Conservation (phyloP, 169 alveolate genomes). For the Cyclospora cayetanensis region DNA sequence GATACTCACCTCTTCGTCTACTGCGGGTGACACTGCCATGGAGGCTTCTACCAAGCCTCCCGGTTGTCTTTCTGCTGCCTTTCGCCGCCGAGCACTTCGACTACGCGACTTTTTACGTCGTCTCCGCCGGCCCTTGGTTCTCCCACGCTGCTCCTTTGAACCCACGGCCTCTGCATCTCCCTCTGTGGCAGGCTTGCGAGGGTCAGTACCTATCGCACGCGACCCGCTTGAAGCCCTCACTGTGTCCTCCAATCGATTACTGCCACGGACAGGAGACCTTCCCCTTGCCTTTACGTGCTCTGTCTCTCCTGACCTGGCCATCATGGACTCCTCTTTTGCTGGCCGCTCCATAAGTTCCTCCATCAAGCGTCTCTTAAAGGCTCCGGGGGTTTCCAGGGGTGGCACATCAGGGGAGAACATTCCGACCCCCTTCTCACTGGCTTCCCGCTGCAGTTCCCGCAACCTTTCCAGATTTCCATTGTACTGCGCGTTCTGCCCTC, state of each 20-base stretch:
- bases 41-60: not conserved
- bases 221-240: too few relatives aligned
- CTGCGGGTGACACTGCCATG: not conserved
- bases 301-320: not conserved
- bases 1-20: not conserved
- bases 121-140: not conserved
- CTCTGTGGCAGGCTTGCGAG: too few relatives aligned
- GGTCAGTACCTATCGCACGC: too few relatives aligned
- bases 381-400: not conserved
- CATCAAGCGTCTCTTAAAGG: not conserved
- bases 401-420: not conserved
- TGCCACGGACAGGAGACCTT: too few relatives aligned
- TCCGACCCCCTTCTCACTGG: conserved; percentile 12
- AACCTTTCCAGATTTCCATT: not conserved
- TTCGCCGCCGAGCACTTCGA: not conserved
- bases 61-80: conserved; percentile 9
- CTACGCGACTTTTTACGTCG: not conserved
- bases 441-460: not conserved
- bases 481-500: conserved; percentile 63
- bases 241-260: too few relatives aligned
- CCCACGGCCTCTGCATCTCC: too few relatives aligned
- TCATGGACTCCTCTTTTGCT: not conserved
- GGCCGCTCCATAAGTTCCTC: not conserved
- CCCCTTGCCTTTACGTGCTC: not conserved
- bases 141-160: too few relatives aligned